phyloP scores from a whole-genome alignment of 2,329 filamentous ascomycete genomes.

The Bertia moriformis region DNA sequence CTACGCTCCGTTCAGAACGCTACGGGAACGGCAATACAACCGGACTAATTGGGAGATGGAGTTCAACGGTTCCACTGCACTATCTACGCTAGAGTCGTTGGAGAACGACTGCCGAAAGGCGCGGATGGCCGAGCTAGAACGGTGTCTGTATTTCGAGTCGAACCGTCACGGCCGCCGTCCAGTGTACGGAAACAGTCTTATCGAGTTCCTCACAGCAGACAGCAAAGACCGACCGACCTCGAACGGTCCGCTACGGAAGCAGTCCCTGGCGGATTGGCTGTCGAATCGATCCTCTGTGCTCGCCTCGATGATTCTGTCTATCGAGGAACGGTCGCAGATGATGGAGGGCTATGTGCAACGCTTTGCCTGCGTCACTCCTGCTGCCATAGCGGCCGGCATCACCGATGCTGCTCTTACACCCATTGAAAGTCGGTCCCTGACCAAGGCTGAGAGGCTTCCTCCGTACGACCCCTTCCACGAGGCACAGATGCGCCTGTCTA shows the following conservation, averaged over 20 bases:
- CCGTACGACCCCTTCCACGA: constrained; percentile 78
- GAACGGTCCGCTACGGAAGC: background rate
- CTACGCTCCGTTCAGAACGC: constrained; percentile 51
- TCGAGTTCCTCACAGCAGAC: background rate
- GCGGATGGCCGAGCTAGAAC: background rate
- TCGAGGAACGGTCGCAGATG: background rate
- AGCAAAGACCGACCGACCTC: background rate
- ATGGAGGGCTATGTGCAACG: constrained; percentile 9
- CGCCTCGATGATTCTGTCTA: background rate
- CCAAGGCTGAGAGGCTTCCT: constrained; percentile 38
- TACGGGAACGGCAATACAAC: constrained; percentile 56
- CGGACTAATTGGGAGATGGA: constrained; percentile 35
- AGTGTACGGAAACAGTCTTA: background rate
- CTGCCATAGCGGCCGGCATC: constrained; percentile 39
- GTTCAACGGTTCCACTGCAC: constrained; percentile 8
- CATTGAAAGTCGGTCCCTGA: constrained; percentile 36
- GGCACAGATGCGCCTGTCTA: constrained; percentile 77
- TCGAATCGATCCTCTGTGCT: background rate
- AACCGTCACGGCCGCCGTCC: background rate
- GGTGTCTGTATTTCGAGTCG: constrained; percentile 1
- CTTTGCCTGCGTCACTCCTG: constrained; percentile 48
- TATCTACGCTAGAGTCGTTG: constrained; percentile 45
- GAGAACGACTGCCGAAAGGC: constrained; percentile 53
- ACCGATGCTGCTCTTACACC: constrained; percentile 42
- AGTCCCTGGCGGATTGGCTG: background rate